phyloP scores from a whole-genome alignment of 352 stramenopile species.

The Pythium angustatum region DNA sequence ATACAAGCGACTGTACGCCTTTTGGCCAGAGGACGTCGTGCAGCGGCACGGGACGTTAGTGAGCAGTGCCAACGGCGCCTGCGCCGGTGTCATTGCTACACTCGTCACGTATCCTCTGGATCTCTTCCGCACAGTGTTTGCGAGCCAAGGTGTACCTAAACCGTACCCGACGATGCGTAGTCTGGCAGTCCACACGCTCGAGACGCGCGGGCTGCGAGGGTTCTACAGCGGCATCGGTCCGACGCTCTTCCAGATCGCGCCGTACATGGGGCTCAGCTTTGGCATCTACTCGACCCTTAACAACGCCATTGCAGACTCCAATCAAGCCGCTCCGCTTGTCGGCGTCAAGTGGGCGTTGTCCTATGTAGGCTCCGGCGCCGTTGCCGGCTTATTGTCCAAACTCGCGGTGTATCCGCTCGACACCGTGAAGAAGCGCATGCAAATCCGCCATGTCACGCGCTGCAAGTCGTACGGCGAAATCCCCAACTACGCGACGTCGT shows the following conservation, averaged over 20 bases:
- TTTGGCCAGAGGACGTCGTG: conserved; percentile 35
- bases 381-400: conserved; percentile 90
- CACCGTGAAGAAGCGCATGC: conserved; percentile 96
- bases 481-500: conserved; percentile 63
- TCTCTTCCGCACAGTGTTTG: conserved; percentile 93
- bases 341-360: conserved; percentile 44
- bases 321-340: conserved; percentile 22
- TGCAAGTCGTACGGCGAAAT: conserved; percentile 65
- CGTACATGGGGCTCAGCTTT: conserved; percentile 97
- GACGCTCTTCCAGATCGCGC: conserved; percentile 91
- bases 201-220: conserved; percentile 66
- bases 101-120: conserved; percentile 94
- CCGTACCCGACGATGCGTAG: conserved; percentile 76
- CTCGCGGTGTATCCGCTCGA: conserved; percentile 94
- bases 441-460: conserved; percentile 81
- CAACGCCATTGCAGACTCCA: conserved; percentile 29
- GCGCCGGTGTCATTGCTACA: conserved; percentile 87
- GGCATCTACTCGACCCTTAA: conserved; percentile 87
- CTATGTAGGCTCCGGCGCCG: conserved; percentile 76
- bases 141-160: conserved; percentile 86
- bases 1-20: conserved; percentile 52
- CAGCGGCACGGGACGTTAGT: conserved; percentile 34
- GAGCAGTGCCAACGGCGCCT: conserved; percentile 82
- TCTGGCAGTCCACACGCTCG: conserved; percentile 74
- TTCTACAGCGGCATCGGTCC: conserved; percentile 91